Evolutionary conservation across 2,329 filamentous ascomycete species (phyloP).

Genomic region (Westerdykella ornata): DNA sequence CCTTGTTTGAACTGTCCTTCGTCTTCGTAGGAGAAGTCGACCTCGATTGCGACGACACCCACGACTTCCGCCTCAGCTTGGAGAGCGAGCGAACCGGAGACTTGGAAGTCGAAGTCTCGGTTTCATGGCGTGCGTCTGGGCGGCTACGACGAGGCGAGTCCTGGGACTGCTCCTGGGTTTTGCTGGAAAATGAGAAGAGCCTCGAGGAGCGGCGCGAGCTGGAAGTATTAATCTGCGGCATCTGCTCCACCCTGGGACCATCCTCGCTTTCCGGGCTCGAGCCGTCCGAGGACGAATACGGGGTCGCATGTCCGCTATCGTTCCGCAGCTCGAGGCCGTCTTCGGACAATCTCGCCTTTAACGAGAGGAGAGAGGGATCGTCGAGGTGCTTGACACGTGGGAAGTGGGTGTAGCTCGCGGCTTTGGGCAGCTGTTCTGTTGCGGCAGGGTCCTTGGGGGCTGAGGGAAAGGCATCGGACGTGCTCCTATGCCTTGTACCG

Average conservation of each 20-base stretch:
- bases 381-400: slow-evolving; percentile 34
- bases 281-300: slow-evolving; percentile 39
- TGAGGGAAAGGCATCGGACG: slow-evolving; percentile 25
- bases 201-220: slow-evolving; percentile 33
- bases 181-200: slow-evolving; percentile 31
- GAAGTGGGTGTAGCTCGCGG: slow-evolving; percentile 39
- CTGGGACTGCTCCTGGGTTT: slow-evolving; percentile 27
- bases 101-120: slow-evolving; percentile 15
- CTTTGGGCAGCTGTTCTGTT: slow-evolving; percentile 27
- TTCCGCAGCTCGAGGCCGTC: slow-evolving; percentile 24
- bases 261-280: slow-evolving; percentile 41
- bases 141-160: slow-evolving; percentile 27
- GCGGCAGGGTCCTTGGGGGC: slow-evolving; percentile 10
- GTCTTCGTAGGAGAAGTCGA: slow-evolving; percentile 21
- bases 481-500: slow-evolving; percentile 24
- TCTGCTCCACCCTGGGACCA: slow-evolving; percentile 19
- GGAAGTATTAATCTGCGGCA: slow-evolving; percentile 25
- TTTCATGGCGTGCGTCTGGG: slow-evolving; percentile 19
- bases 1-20: slow-evolving; percentile 4
- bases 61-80: slow-evolving; percentile 34
- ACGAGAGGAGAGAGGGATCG: slow-evolving; percentile 23
- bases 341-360: slow-evolving; percentile 27
- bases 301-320: slow-evolving; percentile 25
- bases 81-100: slow-evolving; percentile 30
- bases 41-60: slow-evolving; percentile 24